phyloP scores from a whole-genome alignment of 2,329 filamentous ascomycete genomes.

The Colletotrichum sp. region DNA sequence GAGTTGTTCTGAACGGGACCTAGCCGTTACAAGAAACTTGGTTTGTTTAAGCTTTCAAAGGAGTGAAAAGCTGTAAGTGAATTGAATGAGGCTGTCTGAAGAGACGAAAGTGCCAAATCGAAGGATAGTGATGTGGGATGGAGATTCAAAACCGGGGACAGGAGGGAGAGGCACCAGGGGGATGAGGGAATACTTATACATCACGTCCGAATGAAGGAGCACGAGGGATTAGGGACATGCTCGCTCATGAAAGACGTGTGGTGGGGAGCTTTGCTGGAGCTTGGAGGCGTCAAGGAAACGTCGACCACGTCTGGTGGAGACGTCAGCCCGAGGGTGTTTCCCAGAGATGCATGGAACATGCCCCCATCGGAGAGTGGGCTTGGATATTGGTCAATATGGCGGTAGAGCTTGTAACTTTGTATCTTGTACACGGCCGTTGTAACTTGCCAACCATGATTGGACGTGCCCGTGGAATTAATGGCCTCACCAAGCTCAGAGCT shows the following conservation, averaged over 20 bases:
- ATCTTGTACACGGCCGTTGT: constrained; percentile 7
- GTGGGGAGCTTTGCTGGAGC: constrained; percentile 13
- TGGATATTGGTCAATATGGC: background rate
- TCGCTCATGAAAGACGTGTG: constrained; percentile 7
- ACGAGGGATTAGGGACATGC: background rate
- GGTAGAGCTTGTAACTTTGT: background rate
- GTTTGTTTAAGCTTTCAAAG: constrained; percentile 14
- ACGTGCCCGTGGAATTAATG: constrained; percentile 1
- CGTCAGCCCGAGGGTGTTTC: constrained; percentile 15
- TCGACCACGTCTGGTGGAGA: background rate
- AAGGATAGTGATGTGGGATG: constrained; percentile 20
- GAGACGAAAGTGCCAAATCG: constrained; percentile 15
- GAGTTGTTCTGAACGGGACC: constrained; percentile 11
- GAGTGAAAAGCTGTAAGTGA: constrained; percentile 20
- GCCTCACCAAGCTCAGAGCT: constrained; percentile 15
- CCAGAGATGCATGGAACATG: constrained; percentile 17
- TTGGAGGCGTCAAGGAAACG: constrained; percentile 10
- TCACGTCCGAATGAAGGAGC: background rate
- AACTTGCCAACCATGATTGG: constrained; percentile 11
- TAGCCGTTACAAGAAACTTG: background rate
- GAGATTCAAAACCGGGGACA: background rate
- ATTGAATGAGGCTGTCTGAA: constrained; percentile 19
- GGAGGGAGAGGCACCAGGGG: background rate
- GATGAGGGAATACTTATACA: constrained; percentile 12
- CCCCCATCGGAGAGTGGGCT: constrained; percentile 16